A percentile compares a stretch with the other conserved stretches of the same genome.
These are phyloP conservation scores for Pichia sp. DNA, from an alignment of 1,139 yeast genomes.

Conservation along the genomic window DNA sequence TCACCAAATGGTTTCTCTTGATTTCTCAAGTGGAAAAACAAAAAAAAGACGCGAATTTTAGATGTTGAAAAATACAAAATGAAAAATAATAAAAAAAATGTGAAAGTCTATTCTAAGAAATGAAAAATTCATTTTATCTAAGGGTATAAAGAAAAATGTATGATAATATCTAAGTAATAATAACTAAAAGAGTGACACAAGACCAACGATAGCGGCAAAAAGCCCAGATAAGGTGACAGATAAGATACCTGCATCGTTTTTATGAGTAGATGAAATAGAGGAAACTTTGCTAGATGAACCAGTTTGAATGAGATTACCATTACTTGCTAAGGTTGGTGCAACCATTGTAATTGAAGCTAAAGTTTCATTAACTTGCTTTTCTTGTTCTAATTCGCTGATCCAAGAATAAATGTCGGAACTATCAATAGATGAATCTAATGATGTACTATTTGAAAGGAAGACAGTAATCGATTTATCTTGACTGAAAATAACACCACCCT, in stretches of 20 bases:
- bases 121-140: not conserved
- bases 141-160: not conserved
- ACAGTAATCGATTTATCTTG: conserved; percentile 53
- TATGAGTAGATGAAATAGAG: conserved; percentile 1
- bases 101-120: too few species aligned
- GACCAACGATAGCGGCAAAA: not conserved
- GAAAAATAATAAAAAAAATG: too few species aligned
- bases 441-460: conserved; percentile 51
- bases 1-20: too few species aligned
- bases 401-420: conserved; percentile 35
- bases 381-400: conserved; percentile 25
- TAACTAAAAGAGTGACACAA: not conserved
- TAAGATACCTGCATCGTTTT: not conserved
- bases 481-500: conserved; percentile 67
- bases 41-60: not conserved
- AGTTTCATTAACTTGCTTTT: conserved; percentile 12
- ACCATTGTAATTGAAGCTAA: conserved; percentile 20
- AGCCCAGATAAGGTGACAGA: not conserved
- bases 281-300: not conserved
- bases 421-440: conserved; percentile 36
- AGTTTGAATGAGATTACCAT: not conserved
- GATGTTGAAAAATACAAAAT: too few species aligned
- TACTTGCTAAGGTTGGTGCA: conserved; percentile 8
- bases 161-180: not conserved
- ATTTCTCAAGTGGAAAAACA: too few species aligned